Base-by-base conservation (phyloP, 2,329 filamentous ascomycete species). In the Macroventuria anomochaeta region DNA sequence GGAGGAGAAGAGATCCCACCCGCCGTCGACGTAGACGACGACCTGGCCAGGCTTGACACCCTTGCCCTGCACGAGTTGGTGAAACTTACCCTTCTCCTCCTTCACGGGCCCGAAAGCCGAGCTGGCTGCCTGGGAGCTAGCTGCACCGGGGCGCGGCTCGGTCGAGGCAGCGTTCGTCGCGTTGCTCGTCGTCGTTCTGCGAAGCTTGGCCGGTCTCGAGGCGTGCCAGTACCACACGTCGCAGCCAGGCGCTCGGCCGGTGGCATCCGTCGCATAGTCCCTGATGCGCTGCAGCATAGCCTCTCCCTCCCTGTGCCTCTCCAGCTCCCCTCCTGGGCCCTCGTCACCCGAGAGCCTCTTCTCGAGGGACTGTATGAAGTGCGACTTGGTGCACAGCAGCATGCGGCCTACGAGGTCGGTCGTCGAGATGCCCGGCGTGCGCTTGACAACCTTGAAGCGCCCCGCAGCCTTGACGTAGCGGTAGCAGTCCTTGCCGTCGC, bases 331-430 rank as follows among this genome's bases (percentile, higher is more conserved):
- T 13, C 90, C 90, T 13, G 82, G 81, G 3, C 91, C 91, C 69
- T 96, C 90, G 37, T 85, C 76, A 4, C 90, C 92, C 0, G 80
- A 79, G 6, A 97, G 80, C 21, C 83, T 78, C 44, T 81, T 84
- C 63, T 88, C 83, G 36, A 97, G 81, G 0, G 89, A 93, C 67
- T 87, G 88, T 74, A 97, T 93, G 71, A 96, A 96, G 77, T 99
- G 95, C 18, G 87, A 90, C 71, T 88, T 88, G n/a, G 93, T 97
- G 80, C 93, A 97, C 13, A 97, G 82, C 68, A 99, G 81, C 95
- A 99, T 99, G 67, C 95, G 88, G 17, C 95, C 95, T 21, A 99
- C 95, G n/a, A 99, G 84, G 72, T 99, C 95, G 3, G 95, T 99
- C 2, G 95, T 99, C 8, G 91, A 96, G 69, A 99, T 99, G 55